Percentiles rank a stretch among this genome's conserved stretches.
Evolutionary conservation across 78 protist genomes (phyloP).

Genomic region (Emiliania huxleyi): DNA sequence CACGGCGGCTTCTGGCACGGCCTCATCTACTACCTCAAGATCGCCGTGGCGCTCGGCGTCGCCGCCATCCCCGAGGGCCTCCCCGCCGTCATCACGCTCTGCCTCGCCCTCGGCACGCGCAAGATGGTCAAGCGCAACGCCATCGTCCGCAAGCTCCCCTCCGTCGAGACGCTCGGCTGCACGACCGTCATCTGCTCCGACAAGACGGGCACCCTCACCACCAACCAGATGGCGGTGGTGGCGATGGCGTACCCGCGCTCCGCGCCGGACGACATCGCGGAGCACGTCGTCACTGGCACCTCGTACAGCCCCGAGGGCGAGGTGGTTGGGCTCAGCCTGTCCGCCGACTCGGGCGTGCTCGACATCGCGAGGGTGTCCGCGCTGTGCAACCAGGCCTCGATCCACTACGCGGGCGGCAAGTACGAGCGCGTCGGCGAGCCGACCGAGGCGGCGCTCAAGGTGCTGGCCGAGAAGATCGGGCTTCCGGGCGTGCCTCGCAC

Average conservation of each 20-base stretch:
- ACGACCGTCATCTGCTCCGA: slow-evolving; percentile 89
- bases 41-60: slow-evolving; percentile 87
- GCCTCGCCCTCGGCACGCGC: slow-evolving; percentile 80
- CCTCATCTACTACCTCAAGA: slow-evolving; percentile 63
- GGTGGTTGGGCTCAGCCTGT: neutral
- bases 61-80: slow-evolving; percentile 97
- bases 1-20: slow-evolving; percentile 47
- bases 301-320: slow-evolving; percentile 30
- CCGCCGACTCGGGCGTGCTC: neutral
- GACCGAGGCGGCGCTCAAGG: slow-evolving; percentile 70
- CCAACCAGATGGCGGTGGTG: slow-evolving; percentile 80
- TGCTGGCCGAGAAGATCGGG: slow-evolving; percentile 66
- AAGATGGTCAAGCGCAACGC: slow-evolving; percentile 81
- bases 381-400: slow-evolving; percentile 57
- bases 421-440: slow-evolving; percentile 52
- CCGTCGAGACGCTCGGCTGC: slow-evolving; percentile 97
- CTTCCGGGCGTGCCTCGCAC: neutral
- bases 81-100: slow-evolving; percentile 83
- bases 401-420: neutral
- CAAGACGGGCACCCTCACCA: slow-evolving; percentile 97
- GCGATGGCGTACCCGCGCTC: neutral
- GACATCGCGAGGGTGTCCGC: slow-evolving; percentile 28
- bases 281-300: slow-evolving; percentile 33
- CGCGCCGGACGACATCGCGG: neutral
- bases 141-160: slow-evolving; percentile 75